Conservation (phyloP, 495 filamentous ascomycete species). For the Patellaria atrata region DNA sequence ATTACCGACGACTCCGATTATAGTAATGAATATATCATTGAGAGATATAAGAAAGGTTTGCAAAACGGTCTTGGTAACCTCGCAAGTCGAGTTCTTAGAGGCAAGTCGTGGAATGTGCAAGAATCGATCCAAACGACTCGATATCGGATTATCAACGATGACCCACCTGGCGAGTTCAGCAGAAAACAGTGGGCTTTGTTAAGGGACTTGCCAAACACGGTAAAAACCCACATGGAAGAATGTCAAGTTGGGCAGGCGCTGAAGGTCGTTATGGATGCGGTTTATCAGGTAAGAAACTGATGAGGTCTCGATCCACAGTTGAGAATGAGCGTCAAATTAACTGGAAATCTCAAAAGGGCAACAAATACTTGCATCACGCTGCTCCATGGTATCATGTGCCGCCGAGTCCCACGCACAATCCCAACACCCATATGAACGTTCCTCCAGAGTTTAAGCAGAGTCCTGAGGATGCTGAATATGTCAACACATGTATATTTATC, state of each 20-base stretch:
- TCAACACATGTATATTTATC: no score
- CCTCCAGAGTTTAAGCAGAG: no score
- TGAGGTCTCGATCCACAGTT: no score
- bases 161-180: not conserved
- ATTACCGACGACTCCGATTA: conserved; percentile 69
- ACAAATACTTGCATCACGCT: conserved; percentile 47
- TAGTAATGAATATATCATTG: conserved; percentile 58
- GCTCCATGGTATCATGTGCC: conserved; percentile 38
- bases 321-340: no score
- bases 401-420: no score
- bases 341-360: conserved; percentile 37
- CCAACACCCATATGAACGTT: no score
- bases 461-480: no score
- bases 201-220: conserved; percentile 31
- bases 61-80: conserved; percentile 68
- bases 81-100: conserved; percentile 48
- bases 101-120: conserved; percentile 53
- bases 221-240: conserved; percentile 44
- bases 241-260: conserved; percentile 52
- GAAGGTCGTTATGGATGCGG: conserved; percentile 46
- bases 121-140: no score
- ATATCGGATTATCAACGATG: conserved; percentile 30
- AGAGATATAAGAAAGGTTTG: conserved; percentile 63
- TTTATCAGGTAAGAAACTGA: conserved; percentile 36
- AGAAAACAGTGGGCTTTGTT: no score